Percentiles rank a stretch among this genome's conserved stretches.
phyloP scores from a whole-genome alignment of 495 filamentous ascomycete species.

The Aspergillus incahuasiensis region DNA sequence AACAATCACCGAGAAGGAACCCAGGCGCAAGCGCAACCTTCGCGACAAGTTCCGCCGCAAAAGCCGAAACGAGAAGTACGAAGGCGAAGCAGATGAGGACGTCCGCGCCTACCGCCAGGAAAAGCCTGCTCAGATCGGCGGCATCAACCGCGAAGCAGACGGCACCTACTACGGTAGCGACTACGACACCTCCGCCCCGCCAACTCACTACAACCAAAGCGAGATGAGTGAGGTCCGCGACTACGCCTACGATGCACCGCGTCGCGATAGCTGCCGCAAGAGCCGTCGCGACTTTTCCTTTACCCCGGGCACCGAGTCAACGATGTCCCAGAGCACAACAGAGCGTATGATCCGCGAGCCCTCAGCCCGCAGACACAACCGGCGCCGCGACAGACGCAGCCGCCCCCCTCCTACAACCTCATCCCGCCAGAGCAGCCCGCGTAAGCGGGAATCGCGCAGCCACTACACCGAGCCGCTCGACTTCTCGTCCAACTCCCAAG shows the following conservation, averaged over 20 bases:
- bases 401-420: slow-evolving; percentile 12
- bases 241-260: slow-evolving; percentile 35
- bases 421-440: slow-evolving; percentile 35
- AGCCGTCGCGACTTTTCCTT: slow-evolving; percentile 23
- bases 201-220: slow-evolving; percentile 47
- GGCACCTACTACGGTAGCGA: slow-evolving; percentile 65
- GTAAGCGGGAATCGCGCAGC: slow-evolving; percentile 37
- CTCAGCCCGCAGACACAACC: slow-evolving; percentile 33
- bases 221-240: slow-evolving; percentile 49
- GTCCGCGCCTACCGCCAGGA: slow-evolving; percentile 79
- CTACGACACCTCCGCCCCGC: slow-evolving; percentile 46
- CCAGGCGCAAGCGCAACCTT: slow-evolving; percentile 36
- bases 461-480: slow-evolving; percentile 57
- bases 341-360: slow-evolving; percentile 40
- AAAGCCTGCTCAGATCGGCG: slow-evolving; percentile 77
- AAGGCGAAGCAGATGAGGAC: slow-evolving; percentile 63
- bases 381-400: slow-evolving; percentile 29
- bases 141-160: slow-evolving; percentile 73
- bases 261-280: slow-evolving; percentile 7
- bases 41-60: slow-evolving; percentile 37
- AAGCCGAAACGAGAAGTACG: slow-evolving; percentile 42
- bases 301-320: slow-evolving; percentile 51
- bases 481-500: slow-evolving; percentile 40
- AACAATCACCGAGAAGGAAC: slow-evolving; percentile 38
- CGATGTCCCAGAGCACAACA: slow-evolving; percentile 34